Evolutionary conservation across 2,329 filamentous ascomycete genomes (phyloP).

Genomic region (Pseudogymnoascus sp.): DNA sequence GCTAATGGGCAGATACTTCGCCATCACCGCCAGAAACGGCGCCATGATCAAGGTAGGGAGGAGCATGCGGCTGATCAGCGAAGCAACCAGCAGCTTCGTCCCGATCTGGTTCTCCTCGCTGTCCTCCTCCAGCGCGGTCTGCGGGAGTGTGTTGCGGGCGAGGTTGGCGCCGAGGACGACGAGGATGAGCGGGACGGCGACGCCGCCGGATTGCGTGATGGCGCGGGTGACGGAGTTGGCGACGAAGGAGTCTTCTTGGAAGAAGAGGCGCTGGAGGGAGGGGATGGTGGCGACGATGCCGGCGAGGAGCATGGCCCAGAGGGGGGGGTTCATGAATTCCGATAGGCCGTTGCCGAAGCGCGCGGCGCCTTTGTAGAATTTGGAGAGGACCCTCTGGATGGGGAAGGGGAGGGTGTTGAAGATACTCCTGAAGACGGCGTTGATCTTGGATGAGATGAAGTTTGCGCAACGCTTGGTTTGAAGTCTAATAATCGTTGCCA

Average conservation of each 20-base stretch:
- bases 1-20: constrained; percentile 85
- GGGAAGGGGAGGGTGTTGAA: constrained; percentile 45
- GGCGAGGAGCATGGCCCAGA: constrained; percentile 95
- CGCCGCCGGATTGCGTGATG: constrained; percentile 73
- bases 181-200: constrained; percentile 89
- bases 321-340: constrained; percentile 96
- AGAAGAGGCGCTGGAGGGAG: constrained; percentile 73
- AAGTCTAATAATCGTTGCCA: constrained; percentile 32
- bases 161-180: constrained; percentile 94
- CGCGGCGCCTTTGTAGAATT: constrained; percentile 32
- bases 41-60: constrained; percentile 89
- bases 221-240: constrained; percentile 89
- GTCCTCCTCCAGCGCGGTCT: constrained; percentile 51
- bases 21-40: constrained; percentile 74
- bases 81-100: constrained; percentile 75
- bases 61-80: constrained; percentile 82
- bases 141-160: constrained; percentile 76
- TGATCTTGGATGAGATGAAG: constrained; percentile 14
- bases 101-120: constrained; percentile 62
- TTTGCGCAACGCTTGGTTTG: constrained; percentile 23
- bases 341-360: constrained; percentile 61
- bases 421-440: constrained; percentile 12
- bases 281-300: constrained; percentile 87
- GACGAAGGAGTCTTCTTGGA: constrained; percentile 79
- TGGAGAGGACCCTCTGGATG: constrained; percentile 42